A percentile compares a stretch with the other conserved stretches of the same genome.
Conservation (phyloP, 2,329 filamentous ascomycete genomes). For the Fusarium dlaminii region DNA sequence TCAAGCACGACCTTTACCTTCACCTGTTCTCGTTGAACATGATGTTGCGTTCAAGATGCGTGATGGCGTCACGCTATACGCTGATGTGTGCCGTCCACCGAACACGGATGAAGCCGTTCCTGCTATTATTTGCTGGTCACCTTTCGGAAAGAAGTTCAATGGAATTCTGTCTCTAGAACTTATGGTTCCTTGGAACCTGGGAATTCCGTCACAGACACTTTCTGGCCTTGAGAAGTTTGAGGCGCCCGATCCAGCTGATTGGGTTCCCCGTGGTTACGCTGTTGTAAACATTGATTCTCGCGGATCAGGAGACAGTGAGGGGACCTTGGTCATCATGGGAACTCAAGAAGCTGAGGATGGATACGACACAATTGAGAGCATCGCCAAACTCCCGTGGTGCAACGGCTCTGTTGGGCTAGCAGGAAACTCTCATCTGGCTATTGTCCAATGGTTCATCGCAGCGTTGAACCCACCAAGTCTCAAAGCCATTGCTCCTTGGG, state of each 20-base stretch:
- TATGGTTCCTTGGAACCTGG: constrained; percentile 5
- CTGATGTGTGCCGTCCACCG: constrained; percentile 1
- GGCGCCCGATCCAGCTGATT: constrained; percentile 6
- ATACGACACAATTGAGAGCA: background rate
- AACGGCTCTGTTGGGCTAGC: background rate
- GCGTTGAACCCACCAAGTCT: background rate
- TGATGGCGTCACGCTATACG: background rate
- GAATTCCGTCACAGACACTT: background rate
- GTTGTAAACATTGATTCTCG: constrained; percentile 13
- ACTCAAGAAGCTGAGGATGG: constrained; percentile 9
- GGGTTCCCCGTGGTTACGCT: constrained; percentile 12
- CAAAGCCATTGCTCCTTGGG: constrained; percentile 8
- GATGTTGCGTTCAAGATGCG: constrained; percentile 11
- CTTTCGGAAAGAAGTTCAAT: constrained; percentile 18
- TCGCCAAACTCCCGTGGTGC: background rate
- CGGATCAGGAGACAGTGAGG: background rate
- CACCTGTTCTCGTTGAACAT: constrained; percentile 1
- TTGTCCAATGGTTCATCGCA: constrained; percentile 14
- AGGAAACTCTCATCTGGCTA: constrained; percentile 9
- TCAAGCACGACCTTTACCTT: background rate
- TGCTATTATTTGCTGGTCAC: constrained; percentile 7
- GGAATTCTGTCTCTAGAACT: background rate
- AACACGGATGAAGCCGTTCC: background rate
- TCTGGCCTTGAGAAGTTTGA: constrained; percentile 15
- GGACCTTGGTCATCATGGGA: constrained; percentile 9